Conservation (phyloP, 495 filamentous ascomycete genomes). For the Aspergillus taichungensis region DNA sequence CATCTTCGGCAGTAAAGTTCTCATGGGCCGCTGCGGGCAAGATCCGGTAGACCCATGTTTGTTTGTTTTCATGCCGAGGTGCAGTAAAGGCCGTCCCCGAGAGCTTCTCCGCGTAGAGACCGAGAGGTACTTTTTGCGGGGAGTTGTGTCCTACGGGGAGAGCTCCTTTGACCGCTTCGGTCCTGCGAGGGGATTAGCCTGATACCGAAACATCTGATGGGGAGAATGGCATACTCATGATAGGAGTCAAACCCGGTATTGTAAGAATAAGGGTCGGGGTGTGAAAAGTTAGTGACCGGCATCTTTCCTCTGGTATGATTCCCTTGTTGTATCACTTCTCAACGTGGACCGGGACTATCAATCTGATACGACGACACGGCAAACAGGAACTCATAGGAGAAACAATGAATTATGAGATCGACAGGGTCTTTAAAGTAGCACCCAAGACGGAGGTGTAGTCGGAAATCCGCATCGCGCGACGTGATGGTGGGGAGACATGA, state of each 20-base stretch:
- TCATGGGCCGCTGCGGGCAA: slow-evolving; percentile 75
- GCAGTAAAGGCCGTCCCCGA: slow-evolving; percentile 92
- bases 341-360: no score
- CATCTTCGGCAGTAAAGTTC: slow-evolving; percentile 54
- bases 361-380: no score
- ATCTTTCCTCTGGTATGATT: slow-evolving; percentile 22
- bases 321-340: background rate
- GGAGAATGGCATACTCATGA: slow-evolving; percentile 39
- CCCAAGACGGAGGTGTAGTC: background rate
- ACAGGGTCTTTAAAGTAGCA: no score
- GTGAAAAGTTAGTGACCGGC: slow-evolving; percentile 48
- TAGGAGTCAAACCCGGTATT: slow-evolving; percentile 51
- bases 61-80: slow-evolving; percentile 78
- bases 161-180: slow-evolving; percentile 49
- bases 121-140: slow-evolving; percentile 76
- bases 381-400: no score
- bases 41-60: slow-evolving; percentile 92
- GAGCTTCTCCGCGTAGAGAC: slow-evolving; percentile 87
- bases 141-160: slow-evolving; percentile 69
- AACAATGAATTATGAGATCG: background rate
- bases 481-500: background rate
- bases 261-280: slow-evolving; percentile 49
- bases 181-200: slow-evolving; percentile 15
- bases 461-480: background rate
- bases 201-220: background rate